phyloP scores from a whole-genome alignment of 805 yeast genomes.

The Metschnikowia reukaufii region DNA sequence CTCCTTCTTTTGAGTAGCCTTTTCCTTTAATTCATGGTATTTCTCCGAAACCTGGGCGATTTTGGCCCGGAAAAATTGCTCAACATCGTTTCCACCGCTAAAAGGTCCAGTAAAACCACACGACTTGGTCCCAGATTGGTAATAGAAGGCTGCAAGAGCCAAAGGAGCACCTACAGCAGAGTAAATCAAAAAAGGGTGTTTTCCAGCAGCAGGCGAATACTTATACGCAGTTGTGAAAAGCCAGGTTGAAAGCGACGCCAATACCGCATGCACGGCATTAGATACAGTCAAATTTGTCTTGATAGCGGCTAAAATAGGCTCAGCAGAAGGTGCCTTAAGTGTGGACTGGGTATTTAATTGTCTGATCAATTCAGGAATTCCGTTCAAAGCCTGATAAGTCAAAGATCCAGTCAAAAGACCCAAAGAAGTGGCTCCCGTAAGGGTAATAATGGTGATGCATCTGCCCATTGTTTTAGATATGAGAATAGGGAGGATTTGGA shows the following conservation, averaged over 20 bases:
- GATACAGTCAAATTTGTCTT: slow-evolving; percentile 21
- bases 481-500: background rate
- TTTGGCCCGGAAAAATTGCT: background rate
- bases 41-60: slow-evolving; percentile 1
- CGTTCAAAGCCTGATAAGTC: slow-evolving; percentile 37
- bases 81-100: slow-evolving; percentile 3
- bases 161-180: slow-evolving; percentile 55
- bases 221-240: slow-evolving; percentile 57
- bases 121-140: slow-evolving; percentile 12
- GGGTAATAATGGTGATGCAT: slow-evolving; percentile 49
- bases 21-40: background rate
- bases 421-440: slow-evolving; percentile 63
- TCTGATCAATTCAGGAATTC: slow-evolving; percentile 30
- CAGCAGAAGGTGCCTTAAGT: slow-evolving; percentile 16
- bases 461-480: slow-evolving; percentile 25
- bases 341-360: slow-evolving; percentile 25
- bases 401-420: slow-evolving; percentile 63
- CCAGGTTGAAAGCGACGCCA: slow-evolving; percentile 47
- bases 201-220: slow-evolving; percentile 52
- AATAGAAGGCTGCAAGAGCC: slow-evolving; percentile 24
- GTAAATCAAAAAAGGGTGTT: slow-evolving; percentile 75
- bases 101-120: slow-evolving; percentile 9
- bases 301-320: slow-evolving; percentile 20
- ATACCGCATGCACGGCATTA: slow-evolving; percentile 33
- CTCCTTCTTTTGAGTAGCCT: background rate